Conservation (phyloP, 176 grass and related monocot species). For the Eremochloa ophiuroides region DNA sequence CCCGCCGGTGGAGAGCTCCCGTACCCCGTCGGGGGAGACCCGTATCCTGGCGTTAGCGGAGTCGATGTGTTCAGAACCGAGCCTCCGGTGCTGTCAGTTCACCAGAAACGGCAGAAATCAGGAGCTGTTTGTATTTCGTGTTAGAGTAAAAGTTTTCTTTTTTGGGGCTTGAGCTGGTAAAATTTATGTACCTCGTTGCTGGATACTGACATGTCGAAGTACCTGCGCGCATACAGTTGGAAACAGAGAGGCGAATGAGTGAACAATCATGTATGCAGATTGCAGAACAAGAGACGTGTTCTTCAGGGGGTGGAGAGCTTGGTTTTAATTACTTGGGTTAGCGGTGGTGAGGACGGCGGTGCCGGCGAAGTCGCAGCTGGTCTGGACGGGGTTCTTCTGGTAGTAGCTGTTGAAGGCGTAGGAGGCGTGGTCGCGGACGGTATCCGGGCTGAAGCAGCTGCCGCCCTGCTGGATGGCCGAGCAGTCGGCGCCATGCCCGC, state of each 20-base stretch:
- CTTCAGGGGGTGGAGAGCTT: background rate
- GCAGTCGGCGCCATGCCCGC: conserved; percentile 72
- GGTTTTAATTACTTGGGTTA: conserved; percentile 59
- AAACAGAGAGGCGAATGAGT: background rate
- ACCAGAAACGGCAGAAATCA: background rate
- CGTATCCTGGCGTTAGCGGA: conserved; percentile 26
- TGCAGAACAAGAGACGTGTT: background rate
- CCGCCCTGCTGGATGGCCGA: conserved; percentile 55
- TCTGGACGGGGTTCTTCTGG: conserved; percentile 59
- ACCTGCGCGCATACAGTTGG: conserved; percentile 27
- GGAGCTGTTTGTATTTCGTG: background rate
- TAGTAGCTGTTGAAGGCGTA: conserved; percentile 91
- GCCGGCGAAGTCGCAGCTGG: conserved; percentile 81
- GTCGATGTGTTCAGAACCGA: conserved; percentile 65
- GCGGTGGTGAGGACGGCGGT: conserved; percentile 48
- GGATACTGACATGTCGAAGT: conserved; percentile 50
- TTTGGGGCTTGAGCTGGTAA: background rate
- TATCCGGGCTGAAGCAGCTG: conserved; percentile 70
- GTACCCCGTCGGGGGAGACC: background rate
- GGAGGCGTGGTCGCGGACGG: conserved; percentile 68
- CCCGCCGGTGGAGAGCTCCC: conserved; percentile 26
- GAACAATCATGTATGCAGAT: background rate
- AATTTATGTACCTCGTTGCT: conserved; percentile 60
- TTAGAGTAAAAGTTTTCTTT: background rate
- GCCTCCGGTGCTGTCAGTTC: conserved; percentile 50